Evolutionary conservation across 495 filamentous ascomycete species (phyloP).

Genomic region (Penicillium malachiteum): DNA sequence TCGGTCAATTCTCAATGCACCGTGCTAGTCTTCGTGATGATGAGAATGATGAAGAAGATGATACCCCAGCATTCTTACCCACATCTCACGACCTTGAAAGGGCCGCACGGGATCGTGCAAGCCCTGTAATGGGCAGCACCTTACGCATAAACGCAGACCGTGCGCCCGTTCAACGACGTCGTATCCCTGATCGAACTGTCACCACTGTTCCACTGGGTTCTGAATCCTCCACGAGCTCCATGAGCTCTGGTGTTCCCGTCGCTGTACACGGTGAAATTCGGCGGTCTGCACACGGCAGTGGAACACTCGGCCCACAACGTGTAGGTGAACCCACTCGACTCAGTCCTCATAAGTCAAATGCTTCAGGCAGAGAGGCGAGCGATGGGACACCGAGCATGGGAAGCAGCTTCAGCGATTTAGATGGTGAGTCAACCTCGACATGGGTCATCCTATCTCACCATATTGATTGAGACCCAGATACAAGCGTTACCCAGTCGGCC

Average conservation of each 20-base stretch:
- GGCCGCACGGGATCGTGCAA: slow-evolving; percentile 23
- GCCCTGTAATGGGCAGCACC: slow-evolving; percentile 61
- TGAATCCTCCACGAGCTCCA: slow-evolving; percentile 63
- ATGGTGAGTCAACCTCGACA: slow-evolving; percentile 58
- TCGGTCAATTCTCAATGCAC: slow-evolving; percentile 42
- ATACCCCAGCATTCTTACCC: slow-evolving; percentile 72
- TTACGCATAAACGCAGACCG: slow-evolving; percentile 50
- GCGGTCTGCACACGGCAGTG: slow-evolving; percentile 19
- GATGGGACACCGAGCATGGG: slow-evolving; percentile 95
- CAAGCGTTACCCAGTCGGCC: slow-evolving; percentile 90
- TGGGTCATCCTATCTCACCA: not conserved
- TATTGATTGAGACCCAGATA: slow-evolving; percentile 53
- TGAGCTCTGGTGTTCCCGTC: slow-evolving; percentile 41
- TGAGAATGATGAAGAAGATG: slow-evolving; percentile 52
- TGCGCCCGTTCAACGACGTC: slow-evolving; percentile 39
- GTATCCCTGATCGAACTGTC: slow-evolving; percentile 24
- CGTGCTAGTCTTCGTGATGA: slow-evolving; percentile 35
- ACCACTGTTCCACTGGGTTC: slow-evolving; percentile 48
- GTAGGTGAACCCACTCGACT: slow-evolving; percentile 55
- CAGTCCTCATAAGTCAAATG: slow-evolving; percentile 51
- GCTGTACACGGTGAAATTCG: slow-evolving; percentile 17
- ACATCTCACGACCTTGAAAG: slow-evolving; percentile 40
- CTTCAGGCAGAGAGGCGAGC: slow-evolving; percentile 64
- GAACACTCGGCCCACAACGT: slow-evolving; percentile 52
- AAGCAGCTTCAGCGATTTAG: slow-evolving; percentile 95